Conservation (phyloP, 179 eudicot genomes). For the Patellifolia procumbens region DNA sequence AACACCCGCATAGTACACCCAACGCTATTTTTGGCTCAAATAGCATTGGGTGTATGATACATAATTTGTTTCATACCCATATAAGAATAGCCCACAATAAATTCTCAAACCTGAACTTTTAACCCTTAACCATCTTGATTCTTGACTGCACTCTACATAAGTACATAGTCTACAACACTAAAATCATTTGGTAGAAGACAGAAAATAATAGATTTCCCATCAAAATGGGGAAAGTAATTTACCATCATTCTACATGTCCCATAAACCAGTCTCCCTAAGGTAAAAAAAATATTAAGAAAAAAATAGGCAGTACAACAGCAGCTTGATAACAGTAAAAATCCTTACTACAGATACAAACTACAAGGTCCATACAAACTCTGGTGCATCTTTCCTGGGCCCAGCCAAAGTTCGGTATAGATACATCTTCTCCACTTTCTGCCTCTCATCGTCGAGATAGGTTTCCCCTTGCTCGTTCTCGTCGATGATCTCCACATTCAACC, state of each 20-base stretch:
- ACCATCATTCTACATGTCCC: slow-evolving; percentile 24
- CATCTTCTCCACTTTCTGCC: slow-evolving; percentile 67
- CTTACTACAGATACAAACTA: slow-evolving; percentile 30
- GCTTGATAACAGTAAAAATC: not conserved
- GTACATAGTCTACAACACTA: no score
- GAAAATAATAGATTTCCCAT: slow-evolving; percentile 11
- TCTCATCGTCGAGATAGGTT: slow-evolving; percentile 40
- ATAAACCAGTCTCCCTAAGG: slow-evolving; percentile 25
- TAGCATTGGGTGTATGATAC: no score
- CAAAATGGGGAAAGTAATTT: slow-evolving; percentile 22
- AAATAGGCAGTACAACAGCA: slow-evolving; percentile 7
- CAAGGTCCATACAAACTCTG: slow-evolving; percentile 66
- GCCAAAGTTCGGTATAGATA: slow-evolving; percentile 70
- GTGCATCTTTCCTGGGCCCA: slow-evolving; percentile 73
- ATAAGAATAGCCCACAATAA: no score
- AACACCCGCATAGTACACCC: no score
- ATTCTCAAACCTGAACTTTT: no score
- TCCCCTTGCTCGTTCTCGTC: slow-evolving; percentile 51
- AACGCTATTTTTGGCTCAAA: no score
- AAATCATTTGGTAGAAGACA: not conserved
- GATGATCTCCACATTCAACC: slow-evolving; percentile 77
- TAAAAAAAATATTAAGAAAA: not conserved
- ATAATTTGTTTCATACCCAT: no score
- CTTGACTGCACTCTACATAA: no score
- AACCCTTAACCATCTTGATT: no score